phyloP scores from a whole-genome alignment of 1,139 yeast genomes.

The Debaryomyces subglobosus region DNA sequence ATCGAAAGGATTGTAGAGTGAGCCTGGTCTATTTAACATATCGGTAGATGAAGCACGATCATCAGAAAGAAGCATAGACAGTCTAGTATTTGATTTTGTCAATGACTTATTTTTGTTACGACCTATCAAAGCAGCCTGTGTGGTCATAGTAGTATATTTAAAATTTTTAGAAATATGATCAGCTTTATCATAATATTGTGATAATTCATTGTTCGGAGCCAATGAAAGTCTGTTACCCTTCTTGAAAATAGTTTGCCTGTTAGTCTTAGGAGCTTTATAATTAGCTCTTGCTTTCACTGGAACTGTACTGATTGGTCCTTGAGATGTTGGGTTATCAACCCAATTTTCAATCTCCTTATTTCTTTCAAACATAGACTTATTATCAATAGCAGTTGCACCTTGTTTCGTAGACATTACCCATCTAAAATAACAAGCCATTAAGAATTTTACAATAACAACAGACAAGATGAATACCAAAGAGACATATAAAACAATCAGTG shows the following conservation, averaged over 20 bases:
- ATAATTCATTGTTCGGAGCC: slow-evolving; percentile 42
- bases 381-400: slow-evolving; percentile 70
- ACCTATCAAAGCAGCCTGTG: slow-evolving; percentile 51
- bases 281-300: slow-evolving; percentile 56
- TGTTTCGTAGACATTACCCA: slow-evolving; percentile 80
- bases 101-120: slow-evolving; percentile 22
- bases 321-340: slow-evolving; percentile 55
- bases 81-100: slow-evolving; percentile 19
- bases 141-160: slow-evolving; percentile 58
- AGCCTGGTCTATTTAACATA: slow-evolving; percentile 36
- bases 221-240: slow-evolving; percentile 41
- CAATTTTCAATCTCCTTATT: slow-evolving; percentile 75
- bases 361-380: slow-evolving; percentile 47
- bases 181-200: slow-evolving; percentile 44
- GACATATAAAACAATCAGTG: slow-evolving; percentile 75
- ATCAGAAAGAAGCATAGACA: slow-evolving; percentile 32
- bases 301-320: slow-evolving; percentile 54
- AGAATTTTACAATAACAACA: slow-evolving; percentile 73
- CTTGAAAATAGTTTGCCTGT: slow-evolving; percentile 49
- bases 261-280: slow-evolving; percentile 43
- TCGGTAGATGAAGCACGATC: slow-evolving; percentile 43
- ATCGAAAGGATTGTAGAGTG: slow-evolving; percentile 46
- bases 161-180: slow-evolving; percentile 45
- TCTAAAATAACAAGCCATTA: slow-evolving; percentile 85
- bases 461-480: slow-evolving; percentile 85